Evolutionary conservation across 2,329 filamentous ascomycete genomes (phyloP), one percentile per base, ranked within the genome.

Genomic region (Trichophyton rubrum): DNA sequence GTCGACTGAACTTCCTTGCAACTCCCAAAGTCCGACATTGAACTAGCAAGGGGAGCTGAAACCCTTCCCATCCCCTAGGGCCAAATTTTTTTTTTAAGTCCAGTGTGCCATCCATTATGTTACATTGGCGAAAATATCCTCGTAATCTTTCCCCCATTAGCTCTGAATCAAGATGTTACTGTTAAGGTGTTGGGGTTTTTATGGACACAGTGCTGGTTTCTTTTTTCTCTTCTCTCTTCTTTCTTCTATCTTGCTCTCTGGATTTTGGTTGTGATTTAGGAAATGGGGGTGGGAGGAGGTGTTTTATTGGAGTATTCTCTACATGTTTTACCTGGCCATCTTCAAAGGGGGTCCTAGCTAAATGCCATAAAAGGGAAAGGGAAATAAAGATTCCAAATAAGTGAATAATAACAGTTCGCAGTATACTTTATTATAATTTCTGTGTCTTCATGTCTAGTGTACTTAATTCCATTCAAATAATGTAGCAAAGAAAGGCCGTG

Each of bases 1-100:
- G 74, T 62, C 74, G 77, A 30, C 66, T 79, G 66, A 78, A 79
- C 62, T 73, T 78, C 72, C 70, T 79, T 38, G 69, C 75, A 15
- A 73, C 73, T 61, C 77, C 77, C 1, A 79, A 78, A 68, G 66
- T 70, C 43, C 73, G 73, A 30, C 61, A 66, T 61, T 74, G 65
- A 58, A 17, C 33, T 3, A 15, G 13, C 20, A 30, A 2, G 13
- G 20, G 4, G 9, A 27, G 15, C 3, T 27, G 11, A 13, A 27
- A 2, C 9, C 8, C 22, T 27, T 24, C 45, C 20, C 6, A 22
- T 15, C 11, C 20, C 13, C 9, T 55, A n/a, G 13, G 33, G 9
- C 9, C n/a, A 35, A 30, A n/a, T n/a, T n/a, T 51, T 55, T 17
- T 24, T 55, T 20, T 35, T 53, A 30, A 53, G 47, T 2, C 20